Evolutionary conservation across 2,329 filamentous ascomycete genomes (phyloP).

Genomic region (Rhytidhysteron rufulum): DNA sequence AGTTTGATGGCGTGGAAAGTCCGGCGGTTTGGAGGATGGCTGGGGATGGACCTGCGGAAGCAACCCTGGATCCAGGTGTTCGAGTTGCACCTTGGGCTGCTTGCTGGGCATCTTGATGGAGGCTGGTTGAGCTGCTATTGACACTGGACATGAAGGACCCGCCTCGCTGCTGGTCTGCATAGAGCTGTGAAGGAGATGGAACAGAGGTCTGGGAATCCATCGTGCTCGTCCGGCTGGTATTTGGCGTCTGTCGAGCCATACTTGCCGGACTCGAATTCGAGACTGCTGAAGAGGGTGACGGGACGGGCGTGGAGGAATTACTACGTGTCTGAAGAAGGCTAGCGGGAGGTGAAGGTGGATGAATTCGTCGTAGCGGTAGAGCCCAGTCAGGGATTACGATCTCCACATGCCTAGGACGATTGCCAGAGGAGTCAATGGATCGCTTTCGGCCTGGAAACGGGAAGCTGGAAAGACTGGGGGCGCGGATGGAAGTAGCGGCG

Average conservation of each 20-base stretch:
- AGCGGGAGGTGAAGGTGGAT: constrained; percentile 31
- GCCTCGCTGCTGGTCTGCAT: constrained; percentile 30
- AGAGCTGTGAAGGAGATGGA: constrained; percentile 41
- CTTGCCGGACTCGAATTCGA: constrained; percentile 27
- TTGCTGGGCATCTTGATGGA: constrained; percentile 42
- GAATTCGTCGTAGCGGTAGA: constrained; percentile 37
- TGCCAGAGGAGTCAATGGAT: constrained; percentile 25
- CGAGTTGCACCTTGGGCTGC: constrained; percentile 31
- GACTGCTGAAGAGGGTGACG: constrained; percentile 15
- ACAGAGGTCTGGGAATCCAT: constrained; percentile 45
- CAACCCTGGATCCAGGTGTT: constrained; percentile 40
- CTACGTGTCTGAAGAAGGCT: constrained; percentile 21
- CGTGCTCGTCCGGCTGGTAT: constrained; percentile 43
- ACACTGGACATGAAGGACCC: constrained; percentile 38
- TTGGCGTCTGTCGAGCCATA: constrained; percentile 42
- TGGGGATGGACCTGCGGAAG: constrained; percentile 51
- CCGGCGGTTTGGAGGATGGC: constrained; percentile 34
- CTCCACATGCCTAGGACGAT: constrained; percentile 45
- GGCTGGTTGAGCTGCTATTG: constrained; percentile 45
- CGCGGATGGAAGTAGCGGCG: constrained; percentile 24
- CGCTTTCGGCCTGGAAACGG: constrained; percentile 25
- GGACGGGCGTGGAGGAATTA: constrained; percentile 14
- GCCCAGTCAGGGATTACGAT: constrained; percentile 46
- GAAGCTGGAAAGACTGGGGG: constrained; percentile 25
- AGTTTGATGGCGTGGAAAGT: constrained; percentile 36